A percentile compares a stretch with the other conserved stretches of the same genome.
Conservation (phyloP, 2,329 filamentous ascomycete genomes). For the Fusarium proliferatum region DNA sequence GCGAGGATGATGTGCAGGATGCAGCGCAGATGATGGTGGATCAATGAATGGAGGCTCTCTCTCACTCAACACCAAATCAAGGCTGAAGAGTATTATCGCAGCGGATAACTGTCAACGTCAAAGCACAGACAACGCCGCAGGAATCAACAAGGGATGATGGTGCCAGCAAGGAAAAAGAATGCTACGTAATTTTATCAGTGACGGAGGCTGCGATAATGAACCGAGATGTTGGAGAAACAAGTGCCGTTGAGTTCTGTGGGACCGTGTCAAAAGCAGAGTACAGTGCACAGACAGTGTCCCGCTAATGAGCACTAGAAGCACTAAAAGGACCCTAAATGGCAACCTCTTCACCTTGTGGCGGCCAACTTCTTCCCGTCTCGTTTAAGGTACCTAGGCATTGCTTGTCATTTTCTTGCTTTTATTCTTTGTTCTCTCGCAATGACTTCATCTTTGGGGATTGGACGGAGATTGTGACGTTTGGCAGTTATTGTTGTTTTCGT, state of each 20-base stretch:
- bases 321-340: conserved; percentile 12
- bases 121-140: background rate
- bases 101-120: background rate
- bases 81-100: background rate
- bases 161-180: conserved; percentile 31
- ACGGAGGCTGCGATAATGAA: conserved; percentile 29
- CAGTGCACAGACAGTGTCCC: conserved; percentile 36
- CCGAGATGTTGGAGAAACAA: conserved; percentile 43
- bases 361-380: conserved; percentile 15
- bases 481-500: background rate
- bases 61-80: background rate
- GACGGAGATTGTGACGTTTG: background rate
- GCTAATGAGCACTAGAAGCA: conserved; percentile 22
- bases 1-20: conserved; percentile 31
- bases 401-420: background rate
- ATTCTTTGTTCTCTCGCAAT: background rate
- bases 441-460: conserved; percentile 19
- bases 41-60: background rate
- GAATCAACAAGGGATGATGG: conserved; percentile 14
- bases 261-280: conserved; percentile 25
- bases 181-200: conserved; percentile 34
- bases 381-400: background rate
- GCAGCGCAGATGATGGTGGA: conserved; percentile 20
- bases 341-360: conserved; percentile 11
- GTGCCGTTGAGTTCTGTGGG: conserved; percentile 37